Conservation (phyloP, 805 yeast species). For the Kuraishia ogatae region DNA sequence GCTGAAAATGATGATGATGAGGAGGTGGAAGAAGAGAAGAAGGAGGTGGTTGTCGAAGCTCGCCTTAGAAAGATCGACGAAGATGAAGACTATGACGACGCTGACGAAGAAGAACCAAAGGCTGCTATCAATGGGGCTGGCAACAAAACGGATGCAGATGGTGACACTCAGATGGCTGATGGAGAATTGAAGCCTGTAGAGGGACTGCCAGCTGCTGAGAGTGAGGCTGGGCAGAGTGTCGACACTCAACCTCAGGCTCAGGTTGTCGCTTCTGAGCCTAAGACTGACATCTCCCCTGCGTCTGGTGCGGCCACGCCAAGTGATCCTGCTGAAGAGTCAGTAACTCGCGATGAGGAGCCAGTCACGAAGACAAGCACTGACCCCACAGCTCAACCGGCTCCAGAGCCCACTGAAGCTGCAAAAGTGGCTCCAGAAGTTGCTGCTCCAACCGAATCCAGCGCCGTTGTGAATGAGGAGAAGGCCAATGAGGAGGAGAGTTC, state of each 20-base stretch:
- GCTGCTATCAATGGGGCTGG: background rate
- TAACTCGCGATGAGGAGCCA: background rate
- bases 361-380: too few species aligned
- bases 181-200: background rate
- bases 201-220: background rate
- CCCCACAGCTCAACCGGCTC: background rate
- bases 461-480: background rate
- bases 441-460: background rate
- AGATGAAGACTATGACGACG: conserved; percentile 29
- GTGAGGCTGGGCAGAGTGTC: background rate
- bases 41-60: conserved; percentile 11
- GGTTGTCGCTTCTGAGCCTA: background rate
- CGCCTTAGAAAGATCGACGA: conserved; percentile 26
- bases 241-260: background rate
- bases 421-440: background rate
- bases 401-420: background rate
- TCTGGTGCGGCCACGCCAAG: background rate
- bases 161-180: background rate
- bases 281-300: background rate
- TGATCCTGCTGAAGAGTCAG: background rate
- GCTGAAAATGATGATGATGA: conserved; percentile 15
- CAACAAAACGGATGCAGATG: background rate
- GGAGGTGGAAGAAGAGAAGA: conserved; percentile 2
- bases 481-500: background rate
- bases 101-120: conserved; percentile 5